phyloP scores from a whole-genome alignment of 169 alveolate genomes.

The Babesia ovata region DNA sequence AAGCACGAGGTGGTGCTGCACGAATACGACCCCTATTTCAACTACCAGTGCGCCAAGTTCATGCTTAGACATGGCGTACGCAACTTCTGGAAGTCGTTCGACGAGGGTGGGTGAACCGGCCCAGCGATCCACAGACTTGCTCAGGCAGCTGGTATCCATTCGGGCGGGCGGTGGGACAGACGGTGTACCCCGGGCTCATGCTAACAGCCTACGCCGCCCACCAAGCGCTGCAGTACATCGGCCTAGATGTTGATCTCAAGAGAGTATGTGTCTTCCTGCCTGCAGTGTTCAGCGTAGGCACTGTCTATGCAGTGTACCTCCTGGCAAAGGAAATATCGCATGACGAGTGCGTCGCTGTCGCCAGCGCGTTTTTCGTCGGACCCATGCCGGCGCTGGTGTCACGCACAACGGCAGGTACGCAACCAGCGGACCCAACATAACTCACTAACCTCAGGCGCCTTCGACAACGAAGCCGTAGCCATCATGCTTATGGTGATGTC shows the following conservation, averaged over 20 bases:
- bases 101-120: slow-evolving; percentile 69
- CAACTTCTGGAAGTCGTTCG: slow-evolving; percentile 97
- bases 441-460: slow-evolving; percentile 91
- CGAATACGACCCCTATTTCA: slow-evolving; percentile 99
- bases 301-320: slow-evolving; percentile 91
- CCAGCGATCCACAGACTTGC: slow-evolving; percentile 49
- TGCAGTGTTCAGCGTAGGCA: slow-evolving; percentile 93
- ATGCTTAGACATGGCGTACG: slow-evolving; percentile 91
- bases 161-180: slow-evolving; percentile 98
- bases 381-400: slow-evolving; percentile 96
- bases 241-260: slow-evolving; percentile 89
- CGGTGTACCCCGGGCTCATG: slow-evolving; percentile 98
- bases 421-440: too few species aligned
- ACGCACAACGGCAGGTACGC: slow-evolving; percentile 84
- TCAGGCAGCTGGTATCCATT: slow-evolving; percentile 95
- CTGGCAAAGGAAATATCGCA: slow-evolving; percentile 82
- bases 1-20: slow-evolving; percentile 95
- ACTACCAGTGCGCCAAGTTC: slow-evolving; percentile 93
- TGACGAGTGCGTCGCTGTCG: slow-evolving; percentile 90
- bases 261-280: slow-evolving; percentile 96
- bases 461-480: slow-evolving; percentile 98
- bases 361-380: slow-evolving; percentile 94
- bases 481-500: slow-evolving; percentile 93
- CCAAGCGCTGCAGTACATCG: slow-evolving; percentile 69
- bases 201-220: slow-evolving; percentile 88